phyloP scores from a whole-genome alignment of 306 rosid genomes.

The Heteromeles arbutifolia region DNA sequence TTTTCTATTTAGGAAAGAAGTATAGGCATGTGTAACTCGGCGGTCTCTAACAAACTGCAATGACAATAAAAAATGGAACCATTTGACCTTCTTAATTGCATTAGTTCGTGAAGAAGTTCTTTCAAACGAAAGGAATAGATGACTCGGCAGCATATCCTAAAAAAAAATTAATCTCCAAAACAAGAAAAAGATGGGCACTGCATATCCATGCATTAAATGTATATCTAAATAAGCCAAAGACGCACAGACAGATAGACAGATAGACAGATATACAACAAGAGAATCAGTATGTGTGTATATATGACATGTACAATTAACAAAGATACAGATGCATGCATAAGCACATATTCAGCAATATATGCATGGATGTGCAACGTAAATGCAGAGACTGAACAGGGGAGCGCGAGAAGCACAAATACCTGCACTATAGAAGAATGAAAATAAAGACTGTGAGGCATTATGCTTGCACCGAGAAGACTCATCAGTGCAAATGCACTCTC shows the following conservation, averaged over 20 bases:
- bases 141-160: not conserved
- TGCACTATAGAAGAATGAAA: slow-evolving; percentile 90
- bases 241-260: not conserved
- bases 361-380: not conserved
- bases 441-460: slow-evolving; percentile 92
- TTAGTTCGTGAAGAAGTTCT: not conserved
- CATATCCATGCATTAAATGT: not conserved
- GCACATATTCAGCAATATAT: not conserved
- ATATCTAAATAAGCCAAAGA: not conserved
- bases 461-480: slow-evolving; percentile 93
- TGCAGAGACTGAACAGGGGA: not conserved
- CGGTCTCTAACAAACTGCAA: not conserved
- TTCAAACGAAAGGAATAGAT: not conserved
- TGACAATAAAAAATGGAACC: not conserved
- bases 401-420: slow-evolving; percentile 42
- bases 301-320: not conserved
- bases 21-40: not conserved
- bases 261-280: not conserved
- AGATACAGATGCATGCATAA: not conserved
- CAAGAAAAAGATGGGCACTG: not conserved
- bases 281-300: not conserved
- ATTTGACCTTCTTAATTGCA: not conserved
- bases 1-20: not conserved
- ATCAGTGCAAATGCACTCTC: slow-evolving; percentile 82
- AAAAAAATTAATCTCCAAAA: not conserved